These are phyloP conservation scores for Metrosideros polymorpha DNA, from an alignment of 441 rosid species.

Conservation along the genomic window DNA sequence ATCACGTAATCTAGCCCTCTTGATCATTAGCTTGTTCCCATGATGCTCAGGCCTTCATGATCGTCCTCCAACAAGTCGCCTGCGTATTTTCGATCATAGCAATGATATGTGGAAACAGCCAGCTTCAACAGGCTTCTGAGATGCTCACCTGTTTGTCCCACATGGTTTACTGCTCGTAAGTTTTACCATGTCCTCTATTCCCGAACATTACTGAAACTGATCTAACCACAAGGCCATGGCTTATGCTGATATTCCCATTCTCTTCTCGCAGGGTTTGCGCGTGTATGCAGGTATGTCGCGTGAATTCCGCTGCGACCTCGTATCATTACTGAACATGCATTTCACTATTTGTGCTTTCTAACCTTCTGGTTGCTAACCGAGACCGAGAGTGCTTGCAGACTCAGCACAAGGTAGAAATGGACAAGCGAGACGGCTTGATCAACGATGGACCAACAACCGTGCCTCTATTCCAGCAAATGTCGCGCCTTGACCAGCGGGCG, in stretches of 20 bases:
- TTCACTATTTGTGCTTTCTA: neutral
- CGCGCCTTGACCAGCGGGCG: neutral
- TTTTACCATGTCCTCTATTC: neutral
- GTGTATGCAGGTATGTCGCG: neutral
- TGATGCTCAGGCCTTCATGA: constrained; percentile 73
- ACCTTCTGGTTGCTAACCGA: neutral
- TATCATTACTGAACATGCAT: neutral
- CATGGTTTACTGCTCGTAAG: constrained; percentile 93
- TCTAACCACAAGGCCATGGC: neutral
- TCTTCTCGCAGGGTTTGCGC: neutral
- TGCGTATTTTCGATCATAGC: constrained; percentile 88
- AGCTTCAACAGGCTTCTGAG: constrained; percentile 78
- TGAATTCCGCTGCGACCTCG: neutral
- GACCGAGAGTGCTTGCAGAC: neutral
- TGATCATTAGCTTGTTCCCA: neutral
- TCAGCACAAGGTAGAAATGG: neutral
- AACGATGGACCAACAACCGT: neutral
- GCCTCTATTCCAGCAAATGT: neutral
- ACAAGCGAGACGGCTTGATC: neutral
- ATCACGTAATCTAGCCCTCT: neutral
- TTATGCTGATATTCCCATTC: neutral
- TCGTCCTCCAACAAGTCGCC: constrained; percentile 85
- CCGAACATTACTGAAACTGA: neutral
- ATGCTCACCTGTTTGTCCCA: constrained; percentile 67
- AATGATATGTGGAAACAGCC: constrained; percentile 80